phyloP scores from a whole-genome alignment of 1,139 yeast species.

The Groenewaldozyma sp. region DNA sequence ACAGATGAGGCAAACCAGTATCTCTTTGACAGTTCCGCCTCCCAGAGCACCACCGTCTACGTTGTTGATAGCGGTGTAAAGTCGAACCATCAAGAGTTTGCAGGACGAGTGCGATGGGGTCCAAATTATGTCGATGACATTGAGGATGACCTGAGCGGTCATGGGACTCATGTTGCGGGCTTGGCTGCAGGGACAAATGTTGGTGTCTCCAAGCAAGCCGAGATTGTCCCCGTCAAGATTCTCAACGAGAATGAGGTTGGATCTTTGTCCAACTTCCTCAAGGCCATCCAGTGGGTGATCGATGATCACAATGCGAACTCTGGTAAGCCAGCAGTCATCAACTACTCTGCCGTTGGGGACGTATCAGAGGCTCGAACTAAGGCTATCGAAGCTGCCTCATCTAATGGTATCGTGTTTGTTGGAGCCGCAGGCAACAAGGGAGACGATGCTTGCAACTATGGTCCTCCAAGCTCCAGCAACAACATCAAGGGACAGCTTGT shows the following conservation, averaged over 20 bases:
- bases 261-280: conserved; percentile 24
- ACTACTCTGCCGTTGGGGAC: conserved; percentile 88
- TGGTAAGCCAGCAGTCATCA: conserved; percentile 78
- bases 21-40: conserved; percentile 41
- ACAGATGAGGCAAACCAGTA: conserved; percentile 35
- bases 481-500: conserved; percentile 54
- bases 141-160: conserved; percentile 32
- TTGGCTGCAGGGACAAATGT: conserved; percentile 35
- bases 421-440: conserved; percentile 86
- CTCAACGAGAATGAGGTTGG: conserved; percentile 28
- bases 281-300: conserved; percentile 28
- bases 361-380: conserved; percentile 70
- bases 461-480: conserved; percentile 64
- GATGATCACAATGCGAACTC: conserved; percentile 52
- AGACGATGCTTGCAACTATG: conserved; percentile 62
- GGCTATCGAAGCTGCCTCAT: conserved; percentile 80
- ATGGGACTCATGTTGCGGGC: conserved; percentile 37
- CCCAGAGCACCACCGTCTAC: conserved; percentile 45
- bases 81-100: conserved; percentile 40
- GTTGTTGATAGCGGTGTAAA: conserved; percentile 44
- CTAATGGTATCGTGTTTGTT: conserved; percentile 52
- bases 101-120: conserved; percentile 36
- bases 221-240: conserved; percentile 35
- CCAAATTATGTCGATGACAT: conserved; percentile 27
- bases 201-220: conserved; percentile 37